Base-by-base conservation (phyloP, 2,329 filamentous ascomycete species). In the Waltergamsia citrina region DNA sequence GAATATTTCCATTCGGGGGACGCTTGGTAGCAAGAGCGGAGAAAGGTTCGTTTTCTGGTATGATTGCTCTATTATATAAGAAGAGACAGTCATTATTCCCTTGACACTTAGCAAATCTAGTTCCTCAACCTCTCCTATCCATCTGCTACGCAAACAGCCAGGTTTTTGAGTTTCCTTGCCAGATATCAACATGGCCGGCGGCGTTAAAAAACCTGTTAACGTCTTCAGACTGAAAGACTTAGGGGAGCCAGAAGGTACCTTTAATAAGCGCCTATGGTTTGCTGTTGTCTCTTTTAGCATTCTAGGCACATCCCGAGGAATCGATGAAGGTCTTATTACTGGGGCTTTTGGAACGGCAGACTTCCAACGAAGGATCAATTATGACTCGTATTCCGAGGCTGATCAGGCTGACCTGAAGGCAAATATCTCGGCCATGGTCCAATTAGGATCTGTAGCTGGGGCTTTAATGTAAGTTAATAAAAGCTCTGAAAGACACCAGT, bases 381-480 rank as follows among this genome's bases (percentile, higher is more conserved):
- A 77, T 40, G 56, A 62, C 5, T 60, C 63, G 2, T 76, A 78
- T 46, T 61, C 56, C 29, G 45, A 55, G 0, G 60, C 67, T 4
- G 65, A 73, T 30, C 62, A 71, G 49, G 77, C 80, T 39, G 76
- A 83, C 52, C 78, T 81, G 59, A 77, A 82, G 56, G 77, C 71
- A 44, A 88, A 88, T 53, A 80, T 88, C 36, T 81, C 81, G 2
- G 73, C 80, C 31, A 88, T 88, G 83, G 83, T 88, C 0, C 83
- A 87, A 56, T 75, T 87, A 46, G 83, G 83, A 16, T 82, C 74
- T 17, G 81, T 88, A 20, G 76, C 65, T 4, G 83, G 83, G 28
- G 79, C 81, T 20, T 63, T 85, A 20, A 67, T 68, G 62, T 65
- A 49, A 50, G 57, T 29, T 20, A 20, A 17, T 16, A 18, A 38